phyloP scores from a whole-genome alignment of 345 rosid genomes.

The Clarkia xantiana region DNA sequence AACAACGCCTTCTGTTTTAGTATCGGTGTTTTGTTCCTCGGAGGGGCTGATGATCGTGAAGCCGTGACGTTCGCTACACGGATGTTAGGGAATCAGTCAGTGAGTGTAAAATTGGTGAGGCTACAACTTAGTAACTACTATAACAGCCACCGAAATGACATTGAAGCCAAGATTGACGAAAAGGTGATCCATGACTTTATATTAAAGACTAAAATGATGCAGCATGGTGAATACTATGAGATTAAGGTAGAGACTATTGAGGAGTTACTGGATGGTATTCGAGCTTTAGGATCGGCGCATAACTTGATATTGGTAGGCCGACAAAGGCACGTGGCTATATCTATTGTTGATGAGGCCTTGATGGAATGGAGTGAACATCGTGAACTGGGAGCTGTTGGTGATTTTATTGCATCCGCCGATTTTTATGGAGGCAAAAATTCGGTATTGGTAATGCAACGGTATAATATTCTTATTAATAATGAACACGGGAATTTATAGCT shows the following conservation, averaged over 20 bases:
- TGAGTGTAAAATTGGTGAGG: conserved; percentile 7
- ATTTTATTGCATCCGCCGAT: neutral
- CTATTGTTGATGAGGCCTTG: neutral
- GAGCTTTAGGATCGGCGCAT: neutral
- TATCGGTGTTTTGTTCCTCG: conserved; percentile 13
- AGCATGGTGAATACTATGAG: neutral
- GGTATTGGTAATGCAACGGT: neutral
- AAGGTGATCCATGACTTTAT: conserved; percentile 7
- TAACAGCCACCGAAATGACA: neutral
- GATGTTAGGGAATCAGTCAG: conserved; percentile 10
- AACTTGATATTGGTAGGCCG: conserved; percentile 1
- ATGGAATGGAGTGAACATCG: neutral
- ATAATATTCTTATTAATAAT: no score
- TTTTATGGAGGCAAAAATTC: neutral
- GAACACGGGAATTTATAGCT: no score
- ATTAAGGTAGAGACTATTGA: neutral
- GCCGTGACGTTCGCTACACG: conserved; percentile 16
- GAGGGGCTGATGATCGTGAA: conserved; percentile 23
- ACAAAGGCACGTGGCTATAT: neutral
- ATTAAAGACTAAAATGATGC: neutral
- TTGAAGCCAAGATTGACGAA: conserved; percentile 10
- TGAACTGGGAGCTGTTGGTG: no score
- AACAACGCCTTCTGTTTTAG: neutral
- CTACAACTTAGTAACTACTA: neutral
- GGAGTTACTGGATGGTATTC: conserved; percentile 11